These are phyloP conservation scores for Candida michaelii DNA, from an alignment of 805 yeast species.

Conservation along the genomic window DNA sequence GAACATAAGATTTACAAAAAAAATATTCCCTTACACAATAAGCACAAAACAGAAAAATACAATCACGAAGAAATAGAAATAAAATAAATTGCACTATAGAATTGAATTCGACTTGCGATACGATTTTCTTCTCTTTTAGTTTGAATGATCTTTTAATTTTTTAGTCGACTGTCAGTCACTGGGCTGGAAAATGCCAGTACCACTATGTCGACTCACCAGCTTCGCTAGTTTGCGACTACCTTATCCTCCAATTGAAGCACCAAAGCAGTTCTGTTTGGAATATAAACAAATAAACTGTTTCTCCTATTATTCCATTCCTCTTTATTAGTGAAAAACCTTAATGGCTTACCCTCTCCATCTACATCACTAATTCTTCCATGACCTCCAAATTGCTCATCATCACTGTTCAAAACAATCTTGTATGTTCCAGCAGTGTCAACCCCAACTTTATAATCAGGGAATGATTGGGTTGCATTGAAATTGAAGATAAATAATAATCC, in stretches of 20 bases:
- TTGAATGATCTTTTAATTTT: too few relatives aligned
- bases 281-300: conserved; percentile 73
- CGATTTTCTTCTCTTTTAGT: too few relatives aligned
- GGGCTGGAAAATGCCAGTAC: background rate
- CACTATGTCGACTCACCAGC: background rate
- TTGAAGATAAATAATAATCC: conserved; percentile 84
- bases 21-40: too few relatives aligned
- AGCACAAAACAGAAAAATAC: too few relatives aligned
- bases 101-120: background rate
- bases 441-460: conserved; percentile 87
- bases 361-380: conserved; percentile 57
- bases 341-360: conserved; percentile 41
- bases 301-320: conserved; percentile 77
- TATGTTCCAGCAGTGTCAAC: conserved; percentile 78
- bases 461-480: conserved; percentile 84
- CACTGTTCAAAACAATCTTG: conserved; percentile 72
- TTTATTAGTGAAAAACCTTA: conserved; percentile 67
- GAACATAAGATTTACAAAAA: too few relatives aligned
- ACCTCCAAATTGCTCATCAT: conserved; percentile 73
- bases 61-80: background rate
- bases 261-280: conserved; percentile 68
- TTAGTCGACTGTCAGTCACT: too few relatives aligned
- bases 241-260: conserved; percentile 32
- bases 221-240: background rate
- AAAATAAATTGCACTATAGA: background rate